Conservation (phyloP, 2,329 filamentous ascomycete species). For the Stachybotrys chartarum region DNA sequence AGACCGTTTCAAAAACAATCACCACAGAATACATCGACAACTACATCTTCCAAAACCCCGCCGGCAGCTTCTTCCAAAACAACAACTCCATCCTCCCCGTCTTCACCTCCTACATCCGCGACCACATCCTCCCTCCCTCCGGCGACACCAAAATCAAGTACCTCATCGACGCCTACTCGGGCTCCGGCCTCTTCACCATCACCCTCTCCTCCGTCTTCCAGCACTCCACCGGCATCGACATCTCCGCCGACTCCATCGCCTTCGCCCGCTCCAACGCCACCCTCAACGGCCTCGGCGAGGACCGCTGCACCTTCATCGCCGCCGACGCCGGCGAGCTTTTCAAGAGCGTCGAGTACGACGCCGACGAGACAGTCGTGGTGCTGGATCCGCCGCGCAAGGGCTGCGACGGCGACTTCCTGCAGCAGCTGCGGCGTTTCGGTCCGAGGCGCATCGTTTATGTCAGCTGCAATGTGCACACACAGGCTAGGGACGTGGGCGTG, state of each 20-base stretch:
- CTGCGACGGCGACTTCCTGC: constrained; percentile 77
- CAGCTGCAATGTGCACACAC: constrained; percentile 96
- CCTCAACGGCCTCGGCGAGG: constrained; percentile 61
- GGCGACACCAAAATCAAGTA: constrained; percentile 54
- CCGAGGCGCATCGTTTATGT: constrained; percentile 85
- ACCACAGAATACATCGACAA: constrained; percentile 83
- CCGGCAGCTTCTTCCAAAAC: constrained; percentile 97
- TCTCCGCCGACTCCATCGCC: constrained; percentile 69
- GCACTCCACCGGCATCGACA: constrained; percentile 83
- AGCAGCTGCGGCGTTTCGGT: constrained; percentile 70
- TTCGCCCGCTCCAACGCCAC: constrained; percentile 73
- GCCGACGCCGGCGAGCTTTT: constrained; percentile 84
- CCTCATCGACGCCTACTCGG: constrained; percentile 96
- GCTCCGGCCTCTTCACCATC: constrained; percentile 94
- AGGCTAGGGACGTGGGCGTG: constrained; percentile 86
- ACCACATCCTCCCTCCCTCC: constrained; percentile 59
- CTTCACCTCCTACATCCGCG: constrained; percentile 82
- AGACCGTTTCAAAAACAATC: constrained; percentile 76
- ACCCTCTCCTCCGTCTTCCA: constrained; percentile 82
- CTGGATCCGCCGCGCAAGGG: constrained; percentile 96
- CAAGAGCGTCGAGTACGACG: constrained; percentile 61
- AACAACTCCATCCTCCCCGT: constrained; percentile 93
- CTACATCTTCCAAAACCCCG: constrained; percentile 83
- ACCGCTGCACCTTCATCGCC: constrained; percentile 76
- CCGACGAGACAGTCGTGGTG: constrained; percentile 84